Evolutionary conservation across 495 filamentous ascomycete genomes (phyloP).

Genomic region (Tetracladium setigerum): DNA sequence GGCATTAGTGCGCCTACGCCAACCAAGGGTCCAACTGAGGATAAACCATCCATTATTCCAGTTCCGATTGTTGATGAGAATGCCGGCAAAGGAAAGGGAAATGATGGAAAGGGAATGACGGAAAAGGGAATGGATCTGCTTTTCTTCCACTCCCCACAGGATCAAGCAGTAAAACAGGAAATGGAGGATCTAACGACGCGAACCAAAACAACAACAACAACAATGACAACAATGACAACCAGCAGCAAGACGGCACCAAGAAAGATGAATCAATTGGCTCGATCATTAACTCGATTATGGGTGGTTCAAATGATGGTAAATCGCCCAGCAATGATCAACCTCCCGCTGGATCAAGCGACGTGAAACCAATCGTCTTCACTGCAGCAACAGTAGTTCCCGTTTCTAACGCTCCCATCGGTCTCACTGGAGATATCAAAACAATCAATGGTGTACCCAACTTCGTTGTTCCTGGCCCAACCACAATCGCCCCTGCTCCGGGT

Average conservation of each 20-base stretch:
- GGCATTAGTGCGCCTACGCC: not conserved
- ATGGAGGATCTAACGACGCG: too few species aligned
- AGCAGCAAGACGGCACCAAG: not conserved
- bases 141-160: too few species aligned
- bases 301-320: not conserved
- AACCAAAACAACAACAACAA: not conserved
- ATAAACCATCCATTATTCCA: not conserved
- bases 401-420: not conserved
- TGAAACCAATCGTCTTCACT: not conserved
- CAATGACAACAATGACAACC: not conserved
- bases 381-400: not conserved
- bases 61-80: not conserved
- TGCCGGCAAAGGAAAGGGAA: not conserved
- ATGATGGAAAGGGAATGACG: too few species aligned
- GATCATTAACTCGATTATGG: constrained; percentile 1
- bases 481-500: not conserved
- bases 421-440: not conserved
- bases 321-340: too few species aligned
- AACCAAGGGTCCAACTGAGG: not conserved
- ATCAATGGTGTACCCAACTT: not conserved
- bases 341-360: not conserved
- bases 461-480: constrained; percentile 1
- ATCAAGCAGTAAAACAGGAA: too few species aligned
- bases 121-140: too few species aligned
- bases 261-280: not conserved